These are phyloP conservation scores for Brasenia schreberi DNA, from an alignment of 164 flowering plant genomes.

Conservation along the genomic window DNA sequence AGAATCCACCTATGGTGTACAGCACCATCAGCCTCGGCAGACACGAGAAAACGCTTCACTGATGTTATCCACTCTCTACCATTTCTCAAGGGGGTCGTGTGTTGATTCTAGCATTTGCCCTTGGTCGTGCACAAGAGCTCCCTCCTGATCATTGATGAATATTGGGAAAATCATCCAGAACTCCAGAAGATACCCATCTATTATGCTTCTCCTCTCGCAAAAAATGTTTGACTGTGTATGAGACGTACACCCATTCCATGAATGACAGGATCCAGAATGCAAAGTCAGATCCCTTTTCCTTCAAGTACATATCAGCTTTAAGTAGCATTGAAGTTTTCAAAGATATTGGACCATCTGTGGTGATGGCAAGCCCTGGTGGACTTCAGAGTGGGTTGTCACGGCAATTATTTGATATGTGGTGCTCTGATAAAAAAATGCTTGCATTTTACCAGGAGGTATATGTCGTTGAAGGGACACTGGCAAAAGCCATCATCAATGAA, in stretches of 20 bases:
- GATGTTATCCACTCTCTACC: conserved; percentile 79
- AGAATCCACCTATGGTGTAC: conserved; percentile 96
- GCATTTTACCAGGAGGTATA: conserved; percentile 93
- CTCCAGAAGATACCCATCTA: conserved; percentile 85
- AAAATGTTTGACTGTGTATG: conserved; percentile 91
- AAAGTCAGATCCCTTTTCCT: conserved; percentile 74
- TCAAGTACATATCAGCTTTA: conserved; percentile 72
- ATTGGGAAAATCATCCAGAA: conserved; percentile 89
- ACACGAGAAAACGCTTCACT: conserved; percentile 84
- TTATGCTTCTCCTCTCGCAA: conserved; percentile 97
- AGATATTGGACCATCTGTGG: conserved; percentile 93
- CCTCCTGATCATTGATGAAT: conserved; percentile 92
- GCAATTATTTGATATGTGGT: conserved; percentile 92
- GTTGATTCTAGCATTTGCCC: conserved; percentile 90
- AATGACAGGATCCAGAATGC: conserved; percentile 88
- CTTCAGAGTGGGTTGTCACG: conserved; percentile 92
- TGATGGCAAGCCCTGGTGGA: conserved; percentile 93
- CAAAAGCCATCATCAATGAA: conserved; percentile 79
- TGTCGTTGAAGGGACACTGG: conserved; percentile 84
- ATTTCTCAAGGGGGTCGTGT: conserved; percentile 92
- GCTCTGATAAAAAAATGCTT: conserved; percentile 87
- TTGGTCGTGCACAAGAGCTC: conserved; percentile 97
- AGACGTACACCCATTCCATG: conserved; percentile 90
- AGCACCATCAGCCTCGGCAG: conserved; percentile 80
- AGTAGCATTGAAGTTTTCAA: conserved; percentile 76